Evolutionary conservation across 1,284 basidiomycete species (phyloP).

Genomic region (Sphagnurus paluster): DNA sequence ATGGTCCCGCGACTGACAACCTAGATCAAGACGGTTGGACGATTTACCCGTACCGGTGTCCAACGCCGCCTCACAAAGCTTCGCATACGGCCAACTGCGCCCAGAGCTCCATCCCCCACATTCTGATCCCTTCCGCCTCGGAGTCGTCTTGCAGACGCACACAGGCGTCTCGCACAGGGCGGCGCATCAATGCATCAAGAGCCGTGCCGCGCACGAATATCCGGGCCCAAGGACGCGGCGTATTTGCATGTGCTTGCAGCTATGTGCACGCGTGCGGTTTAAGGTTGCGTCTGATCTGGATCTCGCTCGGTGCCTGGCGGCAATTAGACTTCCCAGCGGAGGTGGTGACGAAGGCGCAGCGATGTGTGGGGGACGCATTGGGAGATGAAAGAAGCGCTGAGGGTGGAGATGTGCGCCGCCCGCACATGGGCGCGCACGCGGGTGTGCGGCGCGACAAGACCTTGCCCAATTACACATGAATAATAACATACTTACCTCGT

Average conservation of each 20-base stretch:
- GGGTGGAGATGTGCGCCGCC: too few relatives aligned
- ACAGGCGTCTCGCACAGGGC: not conserved
- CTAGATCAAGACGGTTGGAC: too few relatives aligned
- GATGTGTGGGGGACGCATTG: not conserved
- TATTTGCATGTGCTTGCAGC: not conserved
- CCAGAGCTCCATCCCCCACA: not conserved
- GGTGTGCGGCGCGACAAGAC: too few relatives aligned
- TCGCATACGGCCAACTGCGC: not conserved
- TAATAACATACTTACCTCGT: too few relatives aligned
- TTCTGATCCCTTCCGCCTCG: too few relatives aligned
- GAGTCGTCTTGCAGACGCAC: not conserved
- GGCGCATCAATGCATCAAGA: not conserved
- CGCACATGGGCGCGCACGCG: too few relatives aligned
- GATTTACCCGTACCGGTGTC: too few relatives aligned
- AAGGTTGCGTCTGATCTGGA: slow-evolving; percentile 6
- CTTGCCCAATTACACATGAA: too few relatives aligned
- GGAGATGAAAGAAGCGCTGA: slow-evolving; percentile 8
- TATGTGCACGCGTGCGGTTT: not conserved
- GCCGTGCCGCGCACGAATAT: not conserved
- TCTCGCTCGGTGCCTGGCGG: slow-evolving; percentile 10
- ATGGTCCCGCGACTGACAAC: too few relatives aligned
- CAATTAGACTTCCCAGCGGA: slow-evolving; percentile 14
- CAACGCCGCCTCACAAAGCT: too few relatives aligned
- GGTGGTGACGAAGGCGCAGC: not conserved
- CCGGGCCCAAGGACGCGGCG: not conserved